Conservation (phyloP, 441 rosid species). For the Melastoma candidum region DNA sequence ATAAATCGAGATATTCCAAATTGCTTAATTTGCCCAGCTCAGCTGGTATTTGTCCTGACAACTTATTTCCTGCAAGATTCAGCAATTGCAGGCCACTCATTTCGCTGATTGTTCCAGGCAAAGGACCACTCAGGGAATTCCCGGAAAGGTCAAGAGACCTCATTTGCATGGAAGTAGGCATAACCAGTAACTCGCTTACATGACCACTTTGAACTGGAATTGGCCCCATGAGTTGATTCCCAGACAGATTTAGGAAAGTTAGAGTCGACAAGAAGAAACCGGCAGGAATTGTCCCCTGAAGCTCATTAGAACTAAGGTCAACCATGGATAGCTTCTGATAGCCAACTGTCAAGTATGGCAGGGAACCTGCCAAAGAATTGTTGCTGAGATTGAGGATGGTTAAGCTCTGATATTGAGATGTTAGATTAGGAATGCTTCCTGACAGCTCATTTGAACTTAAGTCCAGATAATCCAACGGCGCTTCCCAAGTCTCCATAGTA, state of each 20-base stretch:
- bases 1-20: constrained; percentile 76
- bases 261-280: constrained; percentile 55
- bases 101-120: constrained; percentile 60
- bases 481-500: constrained; percentile 51
- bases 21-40: constrained; percentile 60
- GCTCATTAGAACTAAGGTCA: constrained; percentile 66
- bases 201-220: constrained; percentile 19
- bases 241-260: constrained; percentile 63
- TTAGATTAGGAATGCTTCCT: constrained; percentile 54
- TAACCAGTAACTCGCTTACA: constrained; percentile 43
- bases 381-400: constrained; percentile 43
- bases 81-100: constrained; percentile 48
- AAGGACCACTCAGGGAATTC: constrained; percentile 53
- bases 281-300: constrained; percentile 55
- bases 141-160: constrained; percentile 84
- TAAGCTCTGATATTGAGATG: constrained; percentile 11
- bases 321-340: constrained; percentile 39
- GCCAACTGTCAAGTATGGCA: constrained; percentile 46
- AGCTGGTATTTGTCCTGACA: constrained; percentile 59
- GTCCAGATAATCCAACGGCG: constrained; percentile 57
- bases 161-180: constrained; percentile 41
- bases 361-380: constrained; percentile 47
- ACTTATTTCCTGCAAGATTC: constrained; percentile 54
- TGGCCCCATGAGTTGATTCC: constrained; percentile 51
- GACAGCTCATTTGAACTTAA: constrained; percentile 71